Percentiles rank a stretch among this genome's conserved stretches.
Conservation (phyloP, 106 monocot genomes). For the Dendrobium catenatum region DNA sequence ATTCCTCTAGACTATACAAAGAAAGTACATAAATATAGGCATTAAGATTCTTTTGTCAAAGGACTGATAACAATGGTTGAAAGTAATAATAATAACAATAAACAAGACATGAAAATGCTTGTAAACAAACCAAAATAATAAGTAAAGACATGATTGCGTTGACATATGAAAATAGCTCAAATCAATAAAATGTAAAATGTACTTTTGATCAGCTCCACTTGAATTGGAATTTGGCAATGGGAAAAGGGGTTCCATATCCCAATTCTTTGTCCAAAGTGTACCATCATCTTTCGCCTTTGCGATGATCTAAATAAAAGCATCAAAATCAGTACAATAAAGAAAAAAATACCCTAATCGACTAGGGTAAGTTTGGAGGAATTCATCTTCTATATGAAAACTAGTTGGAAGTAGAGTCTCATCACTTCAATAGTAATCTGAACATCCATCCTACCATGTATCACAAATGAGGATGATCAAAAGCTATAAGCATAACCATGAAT, state of each 20-base stretch:
- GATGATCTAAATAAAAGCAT: constrained; percentile 48
- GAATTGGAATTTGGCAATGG: constrained; percentile 41
- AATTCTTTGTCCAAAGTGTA: constrained; percentile 77
- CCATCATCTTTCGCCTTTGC: constrained; percentile 74
- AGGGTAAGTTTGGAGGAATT: neutral
- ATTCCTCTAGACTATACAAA: neutral
- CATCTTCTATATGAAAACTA: too few relatives aligned
- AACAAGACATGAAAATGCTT: neutral
- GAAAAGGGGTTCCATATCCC: constrained; percentile 91
- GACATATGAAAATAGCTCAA: neutral
- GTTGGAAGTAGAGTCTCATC: too few relatives aligned
- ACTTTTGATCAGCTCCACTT: constrained; percentile 39
- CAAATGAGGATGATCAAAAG: too few relatives aligned
- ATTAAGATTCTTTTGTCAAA: neutral
- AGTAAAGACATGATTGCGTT: neutral
- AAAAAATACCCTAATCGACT: neutral
- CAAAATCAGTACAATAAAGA: constrained; percentile 3
- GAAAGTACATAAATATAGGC: neutral
- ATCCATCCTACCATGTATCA: too few relatives aligned
- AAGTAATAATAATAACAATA: neutral
- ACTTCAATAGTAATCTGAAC: too few relatives aligned
- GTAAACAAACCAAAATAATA: neutral
- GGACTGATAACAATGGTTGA: neutral
- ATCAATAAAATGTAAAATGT: constrained; percentile 11
- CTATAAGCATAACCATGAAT: too few relatives aligned